Evolutionary conservation across 1,284 basidiomycete species (phyloP), one percentile per base, ranked within the genome.

Genomic region (Cutaneotrichosporon sp.): DNA sequence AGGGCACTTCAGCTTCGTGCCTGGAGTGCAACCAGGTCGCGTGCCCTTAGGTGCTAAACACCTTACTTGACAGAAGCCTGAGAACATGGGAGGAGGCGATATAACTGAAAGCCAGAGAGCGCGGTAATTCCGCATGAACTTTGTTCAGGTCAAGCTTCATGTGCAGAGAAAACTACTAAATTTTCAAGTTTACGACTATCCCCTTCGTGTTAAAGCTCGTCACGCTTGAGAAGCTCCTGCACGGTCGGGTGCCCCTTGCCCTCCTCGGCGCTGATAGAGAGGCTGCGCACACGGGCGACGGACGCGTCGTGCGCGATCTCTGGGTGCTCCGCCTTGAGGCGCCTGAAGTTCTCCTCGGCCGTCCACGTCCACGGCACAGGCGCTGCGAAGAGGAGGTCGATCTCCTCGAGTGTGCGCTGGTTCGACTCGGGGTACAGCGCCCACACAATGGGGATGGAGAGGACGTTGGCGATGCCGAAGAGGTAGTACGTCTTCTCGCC

Each of bases 371-470:
- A 73, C 4, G 65, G 64, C 13, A 50, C 49, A 7, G 49, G 49
- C 9, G 49, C 49, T n/a, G 16, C 36, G n/a, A 50, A 50, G 25
- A 64, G 52, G 16, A 54, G 52, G 45, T 72, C 71, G 38, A 72
- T 68, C 57, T 70, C 69, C 61, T 73, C 72, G n/a, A 73, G 60
- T 1, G 68, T 66, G 16, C 71, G 62, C 45, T 67, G 67, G 24
- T 69, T 70, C 7, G 67, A 68, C 51, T 73, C 72, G 42, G 70
- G 70, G 49, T 72, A 73, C 50, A 72, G 62, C 16, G 69, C 69
- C 59, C 67, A 73, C n/a, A 73, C 67, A 2, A 66, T 58, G 1
- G 72, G 72, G 38, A 73, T 68, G 53, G 68, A 59, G 29, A 65
- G 36, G 14, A 46, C 36, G 57, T 65, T 65, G 24, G 63, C 58